Evolutionary conservation across 139 green algal species (phyloP), one percentile per base, ranked within the genome.

Genomic region (Asterochloris sp.): DNA sequence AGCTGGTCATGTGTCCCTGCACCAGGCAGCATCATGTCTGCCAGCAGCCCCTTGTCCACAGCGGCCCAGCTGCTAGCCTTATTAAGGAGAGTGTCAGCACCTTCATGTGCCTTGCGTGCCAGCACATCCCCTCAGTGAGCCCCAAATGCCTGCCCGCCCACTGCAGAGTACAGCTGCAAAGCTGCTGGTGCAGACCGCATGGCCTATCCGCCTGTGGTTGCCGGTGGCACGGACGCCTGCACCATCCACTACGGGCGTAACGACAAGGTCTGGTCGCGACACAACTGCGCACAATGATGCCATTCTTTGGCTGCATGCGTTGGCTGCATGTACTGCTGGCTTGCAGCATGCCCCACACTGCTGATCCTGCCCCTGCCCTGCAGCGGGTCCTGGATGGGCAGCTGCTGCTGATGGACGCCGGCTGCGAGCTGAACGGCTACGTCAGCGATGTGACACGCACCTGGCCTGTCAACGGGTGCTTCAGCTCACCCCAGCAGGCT

Each of bases 361-460:
- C 23, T 73, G 19, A 24, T 8, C 21, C 66, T 21, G 66, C 38
- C 38, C 38, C 38, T 6, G 38, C 38, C 38, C 38, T 90, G 79
- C 86, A 91, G 89, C 54, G 78, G 28, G 67, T 97, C 27, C 23
- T 69, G 14, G 88, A 80, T 6, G 89, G 87, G 15, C 68, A 96
- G 69, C 13, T 96, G 76, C 61, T 98, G 82, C 89, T 98, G 47
- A 95, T 98, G 92, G 96, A 99, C 79, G 96, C 94, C 13, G 96
- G 96, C 14, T 98, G 92, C 74, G 96, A 99, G 89, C 82, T 90
- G 61, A 89, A 93, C 54, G 83, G 96, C 67, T 98, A 98, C 79
- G 88, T 82, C 38, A 90, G 71, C 23, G 96, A 99, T 80, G 89
- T 99, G 15, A 98, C 96, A 0, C 92, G 96, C 69, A 96, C 92